Base-by-base conservation (phyloP, 495 filamentous ascomycete genomes). In the Penicillium silybi region DNA sequence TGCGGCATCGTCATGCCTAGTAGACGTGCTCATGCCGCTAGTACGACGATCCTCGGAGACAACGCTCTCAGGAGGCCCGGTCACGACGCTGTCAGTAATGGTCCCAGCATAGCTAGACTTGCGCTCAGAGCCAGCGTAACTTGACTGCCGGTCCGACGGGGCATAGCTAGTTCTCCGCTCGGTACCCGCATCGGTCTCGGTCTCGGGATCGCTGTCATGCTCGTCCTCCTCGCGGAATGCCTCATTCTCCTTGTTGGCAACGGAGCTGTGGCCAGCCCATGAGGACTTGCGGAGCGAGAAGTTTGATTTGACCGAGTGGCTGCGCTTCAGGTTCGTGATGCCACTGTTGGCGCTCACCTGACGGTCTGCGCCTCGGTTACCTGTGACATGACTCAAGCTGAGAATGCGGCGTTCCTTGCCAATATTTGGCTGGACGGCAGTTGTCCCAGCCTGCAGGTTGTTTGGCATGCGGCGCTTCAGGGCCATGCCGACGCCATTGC, bases 351-450 rank as follows among this genome's bases (percentile, higher is more conserved):
- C 63, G 26, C 67, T 73, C 37, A 69, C 67, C 50, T 81, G 79
- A 57, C 83, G 85, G 54, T 84, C 75, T 9, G 58, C 57, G 10
- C 86, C 85, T 5, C 85, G 75, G 62, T 96, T 96, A 49, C 85
- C 83, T 7, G 80, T 87, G 17, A 97, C 92, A 64, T 96, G 86
- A 64, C 85, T 95, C 35, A 97, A 80, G 46, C 88, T 93, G 37
- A 92, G 79, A 54, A 96, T 96, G 10, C 93, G 84, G 3, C 92
- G 82, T 54, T 79, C 76, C 40, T 71, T 68, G 53, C 68, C 64
- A 29, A 64, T 63, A 34, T 73, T 75, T 19, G 83, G 76, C 16
- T 80, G 71, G 13, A 64, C 58, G 25, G 78, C 77, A 13, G 70
- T 72, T n/a, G 74, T 68, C 52, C 67, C 76, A 53, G 74, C 57